phyloP scores from a whole-genome alignment of 192 early-diverging fungal species.

The Funneliformis mosseae region DNA sequence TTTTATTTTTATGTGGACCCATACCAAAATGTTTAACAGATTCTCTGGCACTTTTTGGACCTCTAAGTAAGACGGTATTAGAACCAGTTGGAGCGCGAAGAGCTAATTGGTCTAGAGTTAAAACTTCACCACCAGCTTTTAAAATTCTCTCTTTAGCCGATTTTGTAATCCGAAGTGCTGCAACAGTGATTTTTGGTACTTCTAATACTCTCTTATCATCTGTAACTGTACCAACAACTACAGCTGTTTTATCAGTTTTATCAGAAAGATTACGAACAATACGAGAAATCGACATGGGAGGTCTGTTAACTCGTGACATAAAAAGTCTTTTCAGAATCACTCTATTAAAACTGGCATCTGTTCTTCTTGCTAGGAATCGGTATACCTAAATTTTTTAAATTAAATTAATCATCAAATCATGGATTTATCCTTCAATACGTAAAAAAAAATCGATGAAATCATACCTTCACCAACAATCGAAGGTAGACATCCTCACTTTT shows the following conservation, averaged over 20 bases:
- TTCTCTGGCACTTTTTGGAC: slow-evolving; percentile 91
- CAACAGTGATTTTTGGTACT: slow-evolving; percentile 87
- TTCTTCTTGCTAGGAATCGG: slow-evolving; percentile 98
- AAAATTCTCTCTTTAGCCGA: slow-evolving; percentile 96
- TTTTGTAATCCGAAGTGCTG: slow-evolving; percentile 95
- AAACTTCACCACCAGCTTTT: slow-evolving; percentile 97
- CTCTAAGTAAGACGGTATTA: slow-evolving; percentile 94
- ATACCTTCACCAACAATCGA: slow-evolving; percentile 92
- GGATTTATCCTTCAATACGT: too few species aligned
- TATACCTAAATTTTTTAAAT: slow-evolving; percentile 67
- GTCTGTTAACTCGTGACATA: slow-evolving; percentile 97
- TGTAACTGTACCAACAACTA: slow-evolving; percentile 95
- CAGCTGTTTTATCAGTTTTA: slow-evolving; percentile 86
- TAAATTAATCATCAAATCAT: background rate
- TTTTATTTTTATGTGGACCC: slow-evolving; percentile 48
- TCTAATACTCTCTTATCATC: slow-evolving; percentile 93
- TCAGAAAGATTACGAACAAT: slow-evolving; percentile 71
- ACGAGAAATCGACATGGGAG: slow-evolving; percentile 92
- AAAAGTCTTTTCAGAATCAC: slow-evolving; percentile 97
- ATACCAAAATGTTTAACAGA: slow-evolving; percentile 99
- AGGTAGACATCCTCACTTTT: slow-evolving; percentile 97
- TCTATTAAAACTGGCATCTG: slow-evolving; percentile 98
- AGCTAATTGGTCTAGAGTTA: slow-evolving; percentile 99
- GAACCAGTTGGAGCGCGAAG: slow-evolving; percentile 96
- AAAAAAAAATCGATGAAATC: background rate